phyloP scores from a whole-genome alignment of 441 rosid genomes.

The Populus hybrid region DNA sequence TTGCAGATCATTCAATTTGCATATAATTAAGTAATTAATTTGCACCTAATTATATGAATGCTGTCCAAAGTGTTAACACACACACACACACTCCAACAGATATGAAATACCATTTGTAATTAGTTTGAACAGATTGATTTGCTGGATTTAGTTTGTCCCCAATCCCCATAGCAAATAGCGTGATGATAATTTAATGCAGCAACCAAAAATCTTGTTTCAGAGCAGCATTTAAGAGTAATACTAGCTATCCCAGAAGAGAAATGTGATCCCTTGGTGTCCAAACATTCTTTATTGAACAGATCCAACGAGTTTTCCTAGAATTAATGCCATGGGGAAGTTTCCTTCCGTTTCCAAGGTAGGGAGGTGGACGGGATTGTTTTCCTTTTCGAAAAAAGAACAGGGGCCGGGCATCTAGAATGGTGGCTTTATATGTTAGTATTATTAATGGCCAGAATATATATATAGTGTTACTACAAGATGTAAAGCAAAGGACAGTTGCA shows the following conservation, averaged over 20 bases:
- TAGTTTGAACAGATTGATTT: background rate
- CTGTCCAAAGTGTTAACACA: no score
- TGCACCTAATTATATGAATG: no score
- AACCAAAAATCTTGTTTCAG: background rate
- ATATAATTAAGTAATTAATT: no score
- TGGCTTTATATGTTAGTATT: background rate
- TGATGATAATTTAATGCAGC: background rate
- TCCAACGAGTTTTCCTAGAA: background rate
- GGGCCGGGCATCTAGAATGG: background rate
- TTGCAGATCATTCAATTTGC: no score
- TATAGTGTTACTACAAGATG: slow-evolving; percentile 30
- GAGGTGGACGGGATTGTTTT: background rate
- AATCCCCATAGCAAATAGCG: background rate
- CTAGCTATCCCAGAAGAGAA: background rate
- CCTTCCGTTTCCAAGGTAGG: background rate
- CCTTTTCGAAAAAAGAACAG: background rate
- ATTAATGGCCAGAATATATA: background rate
- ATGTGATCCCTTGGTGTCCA: background rate
- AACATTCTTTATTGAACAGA: background rate
- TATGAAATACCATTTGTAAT: background rate
- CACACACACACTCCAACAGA: background rate
- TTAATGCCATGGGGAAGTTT: background rate
- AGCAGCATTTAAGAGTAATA: background rate
- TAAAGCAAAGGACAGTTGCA: slow-evolving; percentile 28
- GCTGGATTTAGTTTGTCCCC: background rate